Evolutionary conservation across 1,139 yeast genomes (phyloP).

Genomic region (Geotrichum reessii): DNA sequence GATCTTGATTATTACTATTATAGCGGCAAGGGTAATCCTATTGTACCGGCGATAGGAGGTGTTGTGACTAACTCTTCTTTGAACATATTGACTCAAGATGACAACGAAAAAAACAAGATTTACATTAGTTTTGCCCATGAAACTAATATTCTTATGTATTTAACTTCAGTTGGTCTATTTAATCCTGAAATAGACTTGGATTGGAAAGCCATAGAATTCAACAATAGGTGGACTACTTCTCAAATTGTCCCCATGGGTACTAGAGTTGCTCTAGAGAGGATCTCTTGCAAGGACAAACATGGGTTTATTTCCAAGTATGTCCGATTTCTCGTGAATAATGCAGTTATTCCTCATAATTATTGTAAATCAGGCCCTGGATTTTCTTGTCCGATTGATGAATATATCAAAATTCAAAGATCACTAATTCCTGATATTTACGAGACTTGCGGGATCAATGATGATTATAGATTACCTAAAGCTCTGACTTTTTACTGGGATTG

Average conservation of each 20-base stretch:
- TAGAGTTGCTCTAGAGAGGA: slow-evolving; percentile 49
- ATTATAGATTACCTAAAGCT: slow-evolving; percentile 2
- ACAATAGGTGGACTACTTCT: slow-evolving; percentile 43
- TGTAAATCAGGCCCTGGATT: slow-evolving; percentile 60
- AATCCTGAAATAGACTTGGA: slow-evolving; percentile 38
- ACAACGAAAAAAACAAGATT: slow-evolving; percentile 33
- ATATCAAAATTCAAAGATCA: slow-evolving; percentile 17
- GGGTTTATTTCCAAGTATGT: slow-evolving; percentile 37
- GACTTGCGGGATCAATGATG: slow-evolving; percentile 9
- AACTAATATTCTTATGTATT: slow-evolving; percentile 47
- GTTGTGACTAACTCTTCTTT: slow-evolving; percentile 48
- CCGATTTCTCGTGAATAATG: slow-evolving; percentile 53
- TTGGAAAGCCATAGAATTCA: slow-evolving; percentile 38
- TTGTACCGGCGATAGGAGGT: slow-evolving; percentile 45
- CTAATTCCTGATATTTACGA: slow-evolving; percentile 4
- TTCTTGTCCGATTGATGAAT: slow-evolving; percentile 47
- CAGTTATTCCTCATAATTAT: slow-evolving; percentile 50
- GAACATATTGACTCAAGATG: slow-evolving; percentile 35
- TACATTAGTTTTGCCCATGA: slow-evolving; percentile 55
- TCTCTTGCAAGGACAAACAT: slow-evolving; percentile 35
- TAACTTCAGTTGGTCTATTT: slow-evolving; percentile 49
- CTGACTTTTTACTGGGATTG: slow-evolving; percentile 21
- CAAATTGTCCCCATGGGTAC: slow-evolving; percentile 56
- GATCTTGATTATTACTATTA: slow-evolving; percentile 49
- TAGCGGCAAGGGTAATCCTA: slow-evolving; percentile 50